These are phyloP conservation scores for Pyrus hybrid DNA, from an alignment of 331 rosid genomes.

Conservation along the genomic window DNA sequence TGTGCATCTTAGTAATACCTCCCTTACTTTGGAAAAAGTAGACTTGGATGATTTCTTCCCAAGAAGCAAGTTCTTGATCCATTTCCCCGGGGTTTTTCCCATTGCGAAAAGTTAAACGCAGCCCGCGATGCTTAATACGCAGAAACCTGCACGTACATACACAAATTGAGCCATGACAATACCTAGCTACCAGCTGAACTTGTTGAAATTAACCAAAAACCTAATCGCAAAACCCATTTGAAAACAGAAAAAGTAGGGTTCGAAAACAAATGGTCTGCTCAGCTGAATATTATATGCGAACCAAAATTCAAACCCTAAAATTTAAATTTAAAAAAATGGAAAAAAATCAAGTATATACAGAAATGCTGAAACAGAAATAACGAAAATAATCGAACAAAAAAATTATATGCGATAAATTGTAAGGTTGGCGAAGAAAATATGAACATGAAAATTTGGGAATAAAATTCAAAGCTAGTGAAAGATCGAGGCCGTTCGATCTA, in stretches of 20 bases:
- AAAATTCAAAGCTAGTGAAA: neutral
- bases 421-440: neutral
- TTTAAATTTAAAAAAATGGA: neutral
- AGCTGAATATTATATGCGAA: neutral
- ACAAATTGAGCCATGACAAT: neutral
- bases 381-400: neutral
- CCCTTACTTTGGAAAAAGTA: slow-evolving; percentile 40
- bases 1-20: slow-evolving; percentile 23
- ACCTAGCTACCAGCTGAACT: neutral
- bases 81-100: slow-evolving; percentile 73
- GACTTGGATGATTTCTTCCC: slow-evolving; percentile 69
- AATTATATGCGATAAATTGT: neutral
- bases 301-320: neutral
- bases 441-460: neutral
- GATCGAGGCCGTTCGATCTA: slow-evolving; percentile 4
- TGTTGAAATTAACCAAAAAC: neutral
- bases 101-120: slow-evolving; percentile 22
- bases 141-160: slow-evolving; percentile 23
- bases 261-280: neutral
- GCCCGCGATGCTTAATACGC: slow-evolving; percentile 20
- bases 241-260: neutral
- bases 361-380: neutral
- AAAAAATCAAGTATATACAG: neutral
- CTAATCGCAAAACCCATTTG: neutral
- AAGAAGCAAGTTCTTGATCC: slow-evolving; percentile 54